Percentiles rank a stretch among this genome's conserved stretches.
phyloP scores from a whole-genome alignment of 371 early-diverging fungal species.

The Choanephora cucurbitarum region DNA sequence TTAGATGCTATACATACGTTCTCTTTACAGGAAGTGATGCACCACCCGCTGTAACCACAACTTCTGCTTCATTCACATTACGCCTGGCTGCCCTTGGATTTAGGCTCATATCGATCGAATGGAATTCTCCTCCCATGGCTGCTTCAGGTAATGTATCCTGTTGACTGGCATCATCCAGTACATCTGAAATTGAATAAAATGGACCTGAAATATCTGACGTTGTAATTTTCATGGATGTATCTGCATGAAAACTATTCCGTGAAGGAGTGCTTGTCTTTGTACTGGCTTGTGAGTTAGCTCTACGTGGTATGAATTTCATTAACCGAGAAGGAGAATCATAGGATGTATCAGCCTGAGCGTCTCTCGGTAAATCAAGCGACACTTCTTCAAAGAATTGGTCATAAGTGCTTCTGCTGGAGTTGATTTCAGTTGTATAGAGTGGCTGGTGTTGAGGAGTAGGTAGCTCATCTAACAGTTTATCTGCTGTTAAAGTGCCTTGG shows the following conservation, averaged over 20 bases:
- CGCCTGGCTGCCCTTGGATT: slow-evolving; percentile 40
- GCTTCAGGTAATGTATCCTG: slow-evolving; percentile 11
- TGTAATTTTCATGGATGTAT: slow-evolving; percentile 18
- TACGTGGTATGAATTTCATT: slow-evolving; percentile 47
- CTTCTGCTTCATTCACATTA: slow-evolving; percentile 42
- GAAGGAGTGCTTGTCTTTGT: not conserved
- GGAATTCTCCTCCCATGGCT: slow-evolving; percentile 7
- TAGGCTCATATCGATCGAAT: slow-evolving; percentile 13
- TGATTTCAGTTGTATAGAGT: slow-evolving; percentile 7
- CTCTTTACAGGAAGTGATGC: slow-evolving; percentile 33
- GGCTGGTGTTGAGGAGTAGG: slow-evolving; percentile 15
- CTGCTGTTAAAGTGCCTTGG: slow-evolving; percentile 14
- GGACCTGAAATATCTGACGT: slow-evolving; percentile 45
- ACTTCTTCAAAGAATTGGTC: slow-evolving; percentile 60
- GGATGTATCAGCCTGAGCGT: slow-evolving; percentile 3
- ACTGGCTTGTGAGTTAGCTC: slow-evolving; percentile 7
- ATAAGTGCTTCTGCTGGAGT: slow-evolving; percentile 31
- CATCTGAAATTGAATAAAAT: slow-evolving; percentile 54
- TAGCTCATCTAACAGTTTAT: slow-evolving; percentile 37
- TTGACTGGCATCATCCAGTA: slow-evolving; percentile 33
- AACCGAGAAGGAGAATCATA: slow-evolving; percentile 28
- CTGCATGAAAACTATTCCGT: not conserved
- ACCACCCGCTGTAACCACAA: slow-evolving; percentile 46
- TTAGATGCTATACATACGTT: slow-evolving; percentile 31
- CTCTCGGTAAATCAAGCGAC: slow-evolving; percentile 50